Conservation (phyloP, 139 green algal species). For the Chlorokybus atmophyticus region DNA sequence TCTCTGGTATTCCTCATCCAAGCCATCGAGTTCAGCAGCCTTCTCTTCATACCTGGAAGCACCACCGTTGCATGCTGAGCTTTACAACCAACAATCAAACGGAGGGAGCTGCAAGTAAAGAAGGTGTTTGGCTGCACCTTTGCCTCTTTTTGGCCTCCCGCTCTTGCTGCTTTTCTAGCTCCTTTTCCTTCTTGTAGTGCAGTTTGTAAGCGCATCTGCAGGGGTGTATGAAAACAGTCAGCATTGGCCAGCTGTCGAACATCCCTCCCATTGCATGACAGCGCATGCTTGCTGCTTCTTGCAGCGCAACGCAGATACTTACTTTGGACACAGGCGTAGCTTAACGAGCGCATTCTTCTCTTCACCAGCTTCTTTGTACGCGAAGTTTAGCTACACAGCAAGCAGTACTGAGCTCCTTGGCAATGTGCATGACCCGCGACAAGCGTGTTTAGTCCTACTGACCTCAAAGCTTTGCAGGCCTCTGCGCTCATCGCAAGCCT, state of each 20-base stretch:
- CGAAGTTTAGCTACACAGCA: slow-evolving; percentile 49
- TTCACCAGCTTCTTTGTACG: slow-evolving; percentile 66
- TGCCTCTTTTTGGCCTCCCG: not conserved
- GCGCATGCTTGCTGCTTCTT: not conserved
- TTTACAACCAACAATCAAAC: too few species aligned
- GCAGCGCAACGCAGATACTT: not conserved
- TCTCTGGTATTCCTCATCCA: too few species aligned
- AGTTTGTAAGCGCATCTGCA: slow-evolving; percentile 57
- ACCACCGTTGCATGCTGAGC: too few species aligned
- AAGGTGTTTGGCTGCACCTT: too few species aligned
- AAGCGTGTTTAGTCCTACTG: not conserved
- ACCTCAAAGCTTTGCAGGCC: slow-evolving; percentile 71
- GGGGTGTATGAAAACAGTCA: not conserved
- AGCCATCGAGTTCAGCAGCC: too few species aligned
- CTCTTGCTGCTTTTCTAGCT: slow-evolving; percentile 10
- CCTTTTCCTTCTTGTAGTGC: slow-evolving; percentile 52
- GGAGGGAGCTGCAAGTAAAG: too few species aligned
- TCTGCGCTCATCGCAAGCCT: slow-evolving; percentile 40
- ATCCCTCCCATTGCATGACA: not conserved
- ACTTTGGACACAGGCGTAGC: slow-evolving; percentile 56
- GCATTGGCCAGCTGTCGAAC: not conserved
- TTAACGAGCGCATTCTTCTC: slow-evolving; percentile 66
- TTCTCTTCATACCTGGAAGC: too few species aligned
- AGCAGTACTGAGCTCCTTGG: not conserved
- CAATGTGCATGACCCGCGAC: not conserved